These are phyloP conservation scores for Rhodotorula sp. DNA, from an alignment of 1,284 basidiomycete species.

Conservation along the genomic window DNA sequence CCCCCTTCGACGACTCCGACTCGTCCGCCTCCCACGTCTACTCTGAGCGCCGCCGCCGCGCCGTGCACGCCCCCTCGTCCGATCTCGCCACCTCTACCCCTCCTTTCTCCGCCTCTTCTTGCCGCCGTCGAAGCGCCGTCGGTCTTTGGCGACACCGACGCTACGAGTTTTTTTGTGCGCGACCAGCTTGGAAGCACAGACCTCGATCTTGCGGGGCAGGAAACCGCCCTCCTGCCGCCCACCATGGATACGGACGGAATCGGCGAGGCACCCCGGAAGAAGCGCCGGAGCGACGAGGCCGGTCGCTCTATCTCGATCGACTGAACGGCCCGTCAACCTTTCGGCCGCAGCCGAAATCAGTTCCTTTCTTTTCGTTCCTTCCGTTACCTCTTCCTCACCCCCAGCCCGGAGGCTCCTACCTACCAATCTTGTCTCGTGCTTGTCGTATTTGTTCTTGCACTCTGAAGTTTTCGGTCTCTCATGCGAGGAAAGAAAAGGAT, in stretches of 20 bases:
- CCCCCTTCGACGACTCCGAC: not conserved
- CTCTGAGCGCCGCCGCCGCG: not conserved
- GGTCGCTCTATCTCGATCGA: no score
- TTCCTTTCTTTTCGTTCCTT: no score
- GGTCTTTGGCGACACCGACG: not conserved
- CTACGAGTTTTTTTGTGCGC: not conserved
- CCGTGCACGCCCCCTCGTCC: not conserved
- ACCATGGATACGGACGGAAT: not conserved
- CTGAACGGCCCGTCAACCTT: not conserved
- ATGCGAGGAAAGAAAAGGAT: not conserved
- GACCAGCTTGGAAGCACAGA: not conserved
- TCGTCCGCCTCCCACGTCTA: not conserved
- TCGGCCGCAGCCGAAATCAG: no score
- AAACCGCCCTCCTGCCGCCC: no score
- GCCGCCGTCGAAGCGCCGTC: no score
- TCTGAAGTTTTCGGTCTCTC: not conserved
- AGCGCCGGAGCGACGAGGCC: not conserved
- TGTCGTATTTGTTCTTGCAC: not conserved
- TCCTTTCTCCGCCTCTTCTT: not conserved
- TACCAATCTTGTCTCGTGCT: no score
- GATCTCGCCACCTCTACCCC: not conserved
- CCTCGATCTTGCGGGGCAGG: no score
- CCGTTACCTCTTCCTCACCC: no score
- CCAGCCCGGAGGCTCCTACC: no score
- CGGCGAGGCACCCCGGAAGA: not conserved